phyloP scores from a whole-genome alignment of 352 stramenopile species.

The Pythium grandisporangium region DNA sequence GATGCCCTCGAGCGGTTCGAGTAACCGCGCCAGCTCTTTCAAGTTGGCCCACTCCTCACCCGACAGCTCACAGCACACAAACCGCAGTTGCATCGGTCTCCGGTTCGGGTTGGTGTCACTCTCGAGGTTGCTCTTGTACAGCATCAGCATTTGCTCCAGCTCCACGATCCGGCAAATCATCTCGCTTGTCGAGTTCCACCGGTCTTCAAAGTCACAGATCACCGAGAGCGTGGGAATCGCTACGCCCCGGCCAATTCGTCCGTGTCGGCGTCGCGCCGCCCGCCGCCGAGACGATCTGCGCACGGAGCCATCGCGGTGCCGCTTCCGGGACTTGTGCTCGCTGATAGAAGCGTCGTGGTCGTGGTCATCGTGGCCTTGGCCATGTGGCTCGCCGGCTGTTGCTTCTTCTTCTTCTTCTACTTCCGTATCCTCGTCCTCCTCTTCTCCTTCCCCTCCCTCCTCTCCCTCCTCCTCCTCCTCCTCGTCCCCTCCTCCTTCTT shows the following conservation, averaged over 20 bases:
- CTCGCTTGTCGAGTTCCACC: slow-evolving; percentile 68
- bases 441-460: neutral
- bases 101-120: slow-evolving; percentile 61
- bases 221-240: slow-evolving; percentile 30
- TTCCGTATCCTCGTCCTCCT: neutral
- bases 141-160: slow-evolving; percentile 57
- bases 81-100: slow-evolving; percentile 66
- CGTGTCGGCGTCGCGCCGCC: too few relatives aligned
- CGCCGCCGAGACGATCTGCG: too few relatives aligned
- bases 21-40: slow-evolving; percentile 51
- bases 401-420: neutral
- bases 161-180: slow-evolving; percentile 79
- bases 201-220: slow-evolving; percentile 72
- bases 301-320: slow-evolving; percentile 1
- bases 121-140: slow-evolving; percentile 71
- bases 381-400: neutral
- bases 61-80: slow-evolving; percentile 68
- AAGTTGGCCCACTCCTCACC: slow-evolving; percentile 54
- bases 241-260: neutral
- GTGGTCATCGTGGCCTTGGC: too few relatives aligned
- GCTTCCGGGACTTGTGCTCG: neutral
- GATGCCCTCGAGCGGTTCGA: slow-evolving; percentile 57
- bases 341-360: too few relatives aligned
- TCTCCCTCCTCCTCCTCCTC: slow-evolving; percentile 18
- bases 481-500: slow-evolving; percentile 11